Percentiles rank a stretch among this genome's conserved stretches.
Conservation (phyloP, 2,329 filamentous ascomycete species). For the Torrubiella hemipterigena region DNA sequence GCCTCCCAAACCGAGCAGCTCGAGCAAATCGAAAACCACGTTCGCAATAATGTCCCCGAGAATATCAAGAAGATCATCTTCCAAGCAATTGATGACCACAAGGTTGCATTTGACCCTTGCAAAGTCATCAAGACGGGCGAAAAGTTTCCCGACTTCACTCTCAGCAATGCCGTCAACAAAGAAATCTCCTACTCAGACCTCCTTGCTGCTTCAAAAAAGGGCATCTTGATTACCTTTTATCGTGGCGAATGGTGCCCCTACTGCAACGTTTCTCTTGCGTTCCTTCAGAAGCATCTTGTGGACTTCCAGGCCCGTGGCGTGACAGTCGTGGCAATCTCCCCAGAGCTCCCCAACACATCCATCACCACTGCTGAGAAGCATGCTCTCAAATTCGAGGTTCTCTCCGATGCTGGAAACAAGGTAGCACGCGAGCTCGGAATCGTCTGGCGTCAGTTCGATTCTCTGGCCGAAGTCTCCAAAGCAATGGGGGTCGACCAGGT, state of each 20-base stretch:
- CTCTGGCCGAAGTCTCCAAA: constrained; percentile 14
- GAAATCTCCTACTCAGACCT: constrained; percentile 18
- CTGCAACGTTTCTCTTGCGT: constrained; percentile 26
- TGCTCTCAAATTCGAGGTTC: constrained; percentile 24
- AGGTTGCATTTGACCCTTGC: constrained; percentile 11
- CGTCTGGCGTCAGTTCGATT: constrained; percentile 17
- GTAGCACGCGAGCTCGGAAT: constrained; percentile 24
- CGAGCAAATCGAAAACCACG: constrained; percentile 2
- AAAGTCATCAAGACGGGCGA: constrained; percentile 19
- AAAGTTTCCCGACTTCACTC: constrained; percentile 19
- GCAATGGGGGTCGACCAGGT: constrained; percentile 17
- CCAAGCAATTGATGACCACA: not conserved
- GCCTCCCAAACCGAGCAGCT: constrained; percentile 5
- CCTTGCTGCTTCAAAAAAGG: constrained; percentile 11
- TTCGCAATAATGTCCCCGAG: constrained; percentile 4
- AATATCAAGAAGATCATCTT: constrained; percentile 1
- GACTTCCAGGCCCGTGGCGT: constrained; percentile 24
- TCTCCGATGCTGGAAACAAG: constrained; percentile 24
- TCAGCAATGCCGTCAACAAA: constrained; percentile 21
- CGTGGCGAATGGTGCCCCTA: constrained; percentile 33
- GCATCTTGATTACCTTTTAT: constrained; percentile 31
- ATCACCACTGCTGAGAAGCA: constrained; percentile 26
- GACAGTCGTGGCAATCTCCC: constrained; percentile 27
- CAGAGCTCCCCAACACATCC: constrained; percentile 25
- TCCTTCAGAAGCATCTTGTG: constrained; percentile 21